A percentile compares a stretch with the other conserved stretches of the same genome.
These are phyloP conservation scores for Ceratocystiopsis sp. DNA, from an alignment of 2,329 filamentous ascomycete species.

Conservation along the genomic window DNA sequence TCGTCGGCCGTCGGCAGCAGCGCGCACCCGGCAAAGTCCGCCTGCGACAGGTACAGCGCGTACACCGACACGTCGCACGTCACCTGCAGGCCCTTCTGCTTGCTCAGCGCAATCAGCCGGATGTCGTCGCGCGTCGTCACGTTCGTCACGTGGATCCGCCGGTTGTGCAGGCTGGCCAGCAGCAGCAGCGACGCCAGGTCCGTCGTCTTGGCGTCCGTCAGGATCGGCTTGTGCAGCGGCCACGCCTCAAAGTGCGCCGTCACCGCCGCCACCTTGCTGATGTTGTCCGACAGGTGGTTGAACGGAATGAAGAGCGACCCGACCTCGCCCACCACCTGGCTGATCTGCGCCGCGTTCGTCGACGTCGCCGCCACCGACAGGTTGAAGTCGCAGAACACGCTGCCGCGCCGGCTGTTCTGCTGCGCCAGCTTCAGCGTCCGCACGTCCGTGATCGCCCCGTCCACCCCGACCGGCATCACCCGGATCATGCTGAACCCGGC, in stretches of 20 bases:
- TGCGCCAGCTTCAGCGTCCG: slow-evolving; percentile 55
- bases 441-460: slow-evolving; percentile 56
- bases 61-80: slow-evolving; percentile 74
- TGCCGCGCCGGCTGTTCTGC: slow-evolving; percentile 44
- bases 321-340: slow-evolving; percentile 53
- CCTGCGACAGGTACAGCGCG: slow-evolving; percentile 55
- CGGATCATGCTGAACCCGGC: slow-evolving; percentile 68
- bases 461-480: slow-evolving; percentile 58
- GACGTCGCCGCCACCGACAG: slow-evolving; percentile 61
- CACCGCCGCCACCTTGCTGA: slow-evolving; percentile 67
- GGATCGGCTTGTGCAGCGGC: slow-evolving; percentile 62
- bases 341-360: slow-evolving; percentile 57
- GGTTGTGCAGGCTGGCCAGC: slow-evolving; percentile 59
- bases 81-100: slow-evolving; percentile 65
- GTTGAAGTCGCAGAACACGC: slow-evolving; percentile 63
- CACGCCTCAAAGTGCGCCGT: slow-evolving; percentile 64
- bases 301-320: slow-evolving; percentile 72
- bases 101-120: slow-evolving; percentile 57
- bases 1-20: slow-evolving; percentile 50
- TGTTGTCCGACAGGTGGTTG: slow-evolving; percentile 66
- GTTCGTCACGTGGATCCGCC: slow-evolving; percentile 64
- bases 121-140: slow-evolving; percentile 73
- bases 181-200: slow-evolving; percentile 57
- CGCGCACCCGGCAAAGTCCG: slow-evolving; percentile 50
- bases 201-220: slow-evolving; percentile 66